Conservation (phyloP, 768 basidiomycete species). For the Sarcodon sp. region DNA sequence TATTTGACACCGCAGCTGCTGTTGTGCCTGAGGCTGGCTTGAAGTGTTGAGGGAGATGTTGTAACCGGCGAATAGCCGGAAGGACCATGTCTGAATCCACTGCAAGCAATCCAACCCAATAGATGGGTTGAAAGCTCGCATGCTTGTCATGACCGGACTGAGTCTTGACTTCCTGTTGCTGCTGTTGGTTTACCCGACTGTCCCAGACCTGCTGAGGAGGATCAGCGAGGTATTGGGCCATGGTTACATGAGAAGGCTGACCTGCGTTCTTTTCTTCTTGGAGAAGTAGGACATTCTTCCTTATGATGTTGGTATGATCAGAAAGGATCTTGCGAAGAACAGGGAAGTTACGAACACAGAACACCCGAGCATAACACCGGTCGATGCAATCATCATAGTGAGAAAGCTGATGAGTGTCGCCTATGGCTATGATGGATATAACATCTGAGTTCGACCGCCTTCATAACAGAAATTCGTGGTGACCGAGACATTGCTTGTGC, state of each 20-base stretch:
- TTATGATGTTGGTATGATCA: slow-evolving; percentile 61
- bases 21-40: background rate
- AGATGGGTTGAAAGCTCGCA: slow-evolving; percentile 3
- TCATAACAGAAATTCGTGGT: too few relatives aligned
- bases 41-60: slow-evolving; percentile 8
- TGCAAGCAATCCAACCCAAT: slow-evolving; percentile 4
- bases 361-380: too few relatives aligned
- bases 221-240: slow-evolving; percentile 53
- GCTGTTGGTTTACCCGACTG: slow-evolving; percentile 13
- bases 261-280: slow-evolving; percentile 64
- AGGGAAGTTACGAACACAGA: too few relatives aligned
- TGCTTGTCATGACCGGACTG: slow-evolving; percentile 18
- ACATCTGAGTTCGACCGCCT: too few relatives aligned
- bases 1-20: slow-evolving; percentile 7
- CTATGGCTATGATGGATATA: too few relatives aligned
- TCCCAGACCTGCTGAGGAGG: slow-evolving; percentile 36
- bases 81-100: slow-evolving; percentile 3
- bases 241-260: slow-evolving; percentile 28
- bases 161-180: slow-evolving; percentile 18
- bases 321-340: background rate
- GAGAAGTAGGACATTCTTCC: slow-evolving; percentile 92
- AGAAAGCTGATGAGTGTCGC: too few relatives aligned
- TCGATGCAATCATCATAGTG: too few relatives aligned
- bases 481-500: too few relatives aligned
- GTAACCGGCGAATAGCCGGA: slow-evolving; percentile 10